These are phyloP conservation scores for Miscanthus lutarioriparius DNA, from an alignment of 176 grass and related monocot genomes.

Conservation along the genomic window DNA sequence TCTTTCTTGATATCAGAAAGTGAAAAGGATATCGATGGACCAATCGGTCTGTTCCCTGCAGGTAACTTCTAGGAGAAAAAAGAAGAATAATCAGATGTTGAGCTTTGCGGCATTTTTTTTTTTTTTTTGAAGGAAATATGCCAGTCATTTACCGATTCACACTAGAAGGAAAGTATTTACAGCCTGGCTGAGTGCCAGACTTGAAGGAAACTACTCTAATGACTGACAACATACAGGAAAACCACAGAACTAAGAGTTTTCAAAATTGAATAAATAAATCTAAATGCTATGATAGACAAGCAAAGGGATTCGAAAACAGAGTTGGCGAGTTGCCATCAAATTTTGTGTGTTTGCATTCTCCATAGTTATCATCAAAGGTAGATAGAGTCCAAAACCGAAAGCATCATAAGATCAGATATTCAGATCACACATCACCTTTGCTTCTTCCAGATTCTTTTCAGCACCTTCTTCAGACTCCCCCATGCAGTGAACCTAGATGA, in stretches of 20 bases:
- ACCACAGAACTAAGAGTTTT: background rate
- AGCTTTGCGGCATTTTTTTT: background rate
- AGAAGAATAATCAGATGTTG: slow-evolving; percentile 3
- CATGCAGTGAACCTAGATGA: slow-evolving; percentile 18
- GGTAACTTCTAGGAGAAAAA: slow-evolving; percentile 38
- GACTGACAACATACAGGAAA: background rate
- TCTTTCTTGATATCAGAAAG: slow-evolving; percentile 47
- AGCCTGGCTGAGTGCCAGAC: background rate
- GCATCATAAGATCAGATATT: background rate
- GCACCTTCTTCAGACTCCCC: background rate
- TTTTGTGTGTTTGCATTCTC: background rate
- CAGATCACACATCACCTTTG: slow-evolving; percentile 5
- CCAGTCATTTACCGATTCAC: background rate
- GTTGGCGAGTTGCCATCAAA: background rate
- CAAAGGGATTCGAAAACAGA: background rate
- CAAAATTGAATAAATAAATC: background rate
- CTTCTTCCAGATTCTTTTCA: slow-evolving; percentile 23
- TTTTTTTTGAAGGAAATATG: background rate
- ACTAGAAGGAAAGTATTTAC: background rate
- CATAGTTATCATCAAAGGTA: background rate
- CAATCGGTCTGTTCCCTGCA: slow-evolving; percentile 17
- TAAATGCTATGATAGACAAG: slow-evolving; percentile 15
- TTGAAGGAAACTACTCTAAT: background rate
- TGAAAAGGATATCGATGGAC: slow-evolving; percentile 38
- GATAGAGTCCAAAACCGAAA: background rate